Percentiles rank a stretch among this genome's conserved stretches.
phyloP scores from a whole-genome alignment of 148 eudicot genomes.

The Rhododendron ovatum region DNA sequence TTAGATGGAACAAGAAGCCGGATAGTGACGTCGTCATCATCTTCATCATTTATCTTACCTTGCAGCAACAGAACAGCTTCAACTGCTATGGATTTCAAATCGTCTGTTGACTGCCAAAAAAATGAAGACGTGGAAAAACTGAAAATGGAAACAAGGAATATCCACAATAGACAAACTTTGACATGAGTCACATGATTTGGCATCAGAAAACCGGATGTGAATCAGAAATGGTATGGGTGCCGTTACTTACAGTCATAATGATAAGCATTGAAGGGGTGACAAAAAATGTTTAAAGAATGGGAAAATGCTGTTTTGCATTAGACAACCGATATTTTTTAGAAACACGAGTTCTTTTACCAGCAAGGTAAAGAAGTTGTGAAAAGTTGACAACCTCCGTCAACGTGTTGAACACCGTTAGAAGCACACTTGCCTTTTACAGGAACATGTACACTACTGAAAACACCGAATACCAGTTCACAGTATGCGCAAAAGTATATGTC shows the following conservation, averaged over 20 bases:
- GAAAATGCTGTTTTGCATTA: not conserved
- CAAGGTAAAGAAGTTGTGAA: not conserved
- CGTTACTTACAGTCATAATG: not conserved
- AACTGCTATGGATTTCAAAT: slow-evolving; percentile 75
- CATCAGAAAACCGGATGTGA: not conserved
- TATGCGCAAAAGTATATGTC: not conserved
- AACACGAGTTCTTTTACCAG: not conserved
- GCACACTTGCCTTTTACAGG: not conserved
- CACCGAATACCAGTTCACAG: not conserved
- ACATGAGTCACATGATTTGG: not conserved
- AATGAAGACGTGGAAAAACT: not conserved
- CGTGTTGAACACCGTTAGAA: not conserved
- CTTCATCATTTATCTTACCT: slow-evolving; percentile 85
- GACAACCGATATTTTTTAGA: not conserved
- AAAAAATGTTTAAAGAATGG: not conserved
- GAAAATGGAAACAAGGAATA: not conserved
- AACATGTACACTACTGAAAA: not conserved
- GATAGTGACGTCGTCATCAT: slow-evolving; percentile 53
- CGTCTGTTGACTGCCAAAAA: slow-evolving; percentile 61
- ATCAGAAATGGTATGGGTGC: not conserved
- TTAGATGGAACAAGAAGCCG: slow-evolving; percentile 70
- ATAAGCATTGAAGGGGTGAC: not conserved
- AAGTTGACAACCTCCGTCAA: not conserved
- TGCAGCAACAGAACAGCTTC: slow-evolving; percentile 93
- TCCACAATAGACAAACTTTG: not conserved